These are phyloP conservation scores for Citrus maxima DNA, from an alignment of 345 rosid species.

Conservation along the genomic window DNA sequence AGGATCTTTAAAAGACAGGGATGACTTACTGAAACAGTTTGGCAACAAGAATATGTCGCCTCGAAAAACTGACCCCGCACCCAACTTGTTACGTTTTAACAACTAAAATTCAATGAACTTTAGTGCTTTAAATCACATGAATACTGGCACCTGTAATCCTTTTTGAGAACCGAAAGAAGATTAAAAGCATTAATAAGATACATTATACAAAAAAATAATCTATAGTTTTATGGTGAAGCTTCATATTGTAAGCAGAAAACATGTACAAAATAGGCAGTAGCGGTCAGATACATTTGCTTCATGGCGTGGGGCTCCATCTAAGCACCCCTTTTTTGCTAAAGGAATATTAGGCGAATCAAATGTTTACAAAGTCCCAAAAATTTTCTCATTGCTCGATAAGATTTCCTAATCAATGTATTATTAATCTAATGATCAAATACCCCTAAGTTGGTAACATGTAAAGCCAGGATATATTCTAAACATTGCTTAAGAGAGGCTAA, in stretches of 20 bases:
- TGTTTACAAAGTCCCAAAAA: slow-evolving; percentile 50
- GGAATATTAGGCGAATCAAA: slow-evolving; percentile 18
- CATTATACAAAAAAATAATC: background rate
- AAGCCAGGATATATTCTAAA: background rate
- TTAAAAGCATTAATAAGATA: background rate
- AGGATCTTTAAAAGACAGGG: background rate
- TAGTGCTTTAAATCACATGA: background rate
- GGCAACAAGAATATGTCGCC: slow-evolving; percentile 4
- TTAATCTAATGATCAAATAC: slow-evolving; percentile 13
- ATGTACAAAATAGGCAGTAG: background rate
- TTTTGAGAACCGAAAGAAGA: slow-evolving; percentile 7
- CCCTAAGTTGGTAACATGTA: background rate
- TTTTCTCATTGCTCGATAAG: slow-evolving; percentile 72
- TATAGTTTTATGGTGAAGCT: background rate
- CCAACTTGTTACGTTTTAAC: background rate
- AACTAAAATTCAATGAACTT: slow-evolving; percentile 4
- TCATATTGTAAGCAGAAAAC: background rate
- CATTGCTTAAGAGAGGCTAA: background rate
- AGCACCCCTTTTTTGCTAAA: slow-evolving; percentile 12
- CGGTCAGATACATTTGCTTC: slow-evolving; percentile 20
- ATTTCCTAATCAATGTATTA: slow-evolving; percentile 18
- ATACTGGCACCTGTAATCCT: slow-evolving; percentile 7
- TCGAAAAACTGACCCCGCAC: background rate
- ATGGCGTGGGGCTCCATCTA: slow-evolving; percentile 29
- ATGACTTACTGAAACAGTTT: background rate